Evolutionary conservation across 1,284 basidiomycete species (phyloP), one percentile per base, ranked within the genome.

Genomic region (Coniferiporia sulphurascens): DNA sequence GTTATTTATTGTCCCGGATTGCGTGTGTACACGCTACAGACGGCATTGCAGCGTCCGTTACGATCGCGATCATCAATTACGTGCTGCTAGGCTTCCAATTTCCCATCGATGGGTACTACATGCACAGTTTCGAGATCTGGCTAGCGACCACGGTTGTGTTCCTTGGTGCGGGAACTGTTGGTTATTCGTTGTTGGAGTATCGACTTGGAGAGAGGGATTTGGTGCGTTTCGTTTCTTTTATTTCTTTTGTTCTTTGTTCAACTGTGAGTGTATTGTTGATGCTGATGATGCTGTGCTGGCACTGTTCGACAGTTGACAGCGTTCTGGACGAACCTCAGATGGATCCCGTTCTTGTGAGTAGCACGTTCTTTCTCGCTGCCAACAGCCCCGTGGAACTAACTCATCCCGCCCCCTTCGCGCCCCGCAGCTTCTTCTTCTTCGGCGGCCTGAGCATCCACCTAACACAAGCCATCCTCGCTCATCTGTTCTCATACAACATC

Each of bases 401-500:
- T n/a, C n/a, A n/a, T 55, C 22, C 44, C 1, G 45, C 54, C 65
- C 44, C 61, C 52, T 41, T 43, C 60, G n/a, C 34, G 62, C 15
- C 52, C 53, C 55, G 65, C 68, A 91, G 90, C 76, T 86, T 87
- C 74, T 90, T 91, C 75, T 93, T 93, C 81, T 93, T 93, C 67
- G 84, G 85, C 35, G 91, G 91, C 0, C 76, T 93, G 57, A 84
- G 84, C 55, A 81, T 90, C 56, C 89, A 90, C 62, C 80, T 93
- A 44, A 78, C 84, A 3, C 78, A 82, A 36, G 89, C 91, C 0
- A 75, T 94, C 19, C 76, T 91, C n/a, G 84, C 89, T 0, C 92
- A 95, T 70, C 62, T 91, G 57, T 85, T 93, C 71, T 89, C 89
- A 1, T 91, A 90, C 73, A 85, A 93, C 72, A 94, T 94, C 76